Percentiles rank a stretch among this genome's conserved stretches.
phyloP scores from a whole-genome alignment of 2,329 filamentous ascomycete genomes.

The Botrytis porri region DNA sequence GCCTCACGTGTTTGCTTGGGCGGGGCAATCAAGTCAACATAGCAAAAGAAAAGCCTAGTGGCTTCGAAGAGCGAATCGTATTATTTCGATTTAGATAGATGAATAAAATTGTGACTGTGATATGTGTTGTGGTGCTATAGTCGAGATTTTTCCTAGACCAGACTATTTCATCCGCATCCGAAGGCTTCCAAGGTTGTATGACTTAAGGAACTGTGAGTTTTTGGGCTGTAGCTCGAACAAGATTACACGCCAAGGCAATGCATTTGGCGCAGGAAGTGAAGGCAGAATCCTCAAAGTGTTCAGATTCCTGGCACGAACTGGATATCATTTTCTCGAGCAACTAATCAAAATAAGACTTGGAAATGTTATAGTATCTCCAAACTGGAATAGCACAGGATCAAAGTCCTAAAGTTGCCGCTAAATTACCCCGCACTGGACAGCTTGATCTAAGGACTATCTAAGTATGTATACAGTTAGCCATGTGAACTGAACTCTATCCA shows the following conservation, averaged over 20 bases:
- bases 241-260: background rate
- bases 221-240: background rate
- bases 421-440: background rate
- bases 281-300: background rate
- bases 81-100: background rate
- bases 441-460: background rate
- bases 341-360: background rate
- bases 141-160: no score
- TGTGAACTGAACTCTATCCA: background rate
- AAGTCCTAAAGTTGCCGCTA: background rate
- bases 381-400: background rate
- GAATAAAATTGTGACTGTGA: background rate
- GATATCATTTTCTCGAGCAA: background rate
- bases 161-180: background rate
- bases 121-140: background rate
- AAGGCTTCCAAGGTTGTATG: background rate
- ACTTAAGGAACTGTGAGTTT: background rate
- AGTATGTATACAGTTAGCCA: background rate
- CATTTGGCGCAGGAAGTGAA: background rate
- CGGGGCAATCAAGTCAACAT: background rate
- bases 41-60: background rate
- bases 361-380: no score
- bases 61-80: background rate
- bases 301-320: background rate
- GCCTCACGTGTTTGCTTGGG: background rate